Base-by-base conservation (phyloP, 73 alveolate species). In the Effrenium voratum region DNA sequence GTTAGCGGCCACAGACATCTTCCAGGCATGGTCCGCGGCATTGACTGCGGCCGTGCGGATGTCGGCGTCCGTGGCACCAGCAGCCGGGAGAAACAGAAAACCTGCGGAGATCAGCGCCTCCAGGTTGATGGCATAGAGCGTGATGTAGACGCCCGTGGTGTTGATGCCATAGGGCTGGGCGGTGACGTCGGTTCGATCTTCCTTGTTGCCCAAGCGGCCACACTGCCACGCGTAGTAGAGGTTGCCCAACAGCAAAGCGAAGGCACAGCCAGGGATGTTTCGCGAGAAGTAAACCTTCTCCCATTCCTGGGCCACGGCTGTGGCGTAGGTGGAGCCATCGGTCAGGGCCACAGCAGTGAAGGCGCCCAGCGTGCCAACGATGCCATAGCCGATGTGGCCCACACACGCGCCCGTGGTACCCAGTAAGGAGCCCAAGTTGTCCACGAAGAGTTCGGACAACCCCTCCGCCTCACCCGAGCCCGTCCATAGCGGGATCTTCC, bases 101-200 rank as follows among this genome's bases (percentile, higher is more conserved):
- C 68, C 91, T 30, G 68, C 91, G 4, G 83, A 72, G 47, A 72
- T 72, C 83, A n/a, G 68, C 0, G 94, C 94, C 57, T 59, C 70
- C 50, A 86, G 52, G 22, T 86, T 59, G 82, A 86, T 86, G 66
- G 94, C 94, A 46, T 36, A 86, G 81, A 86, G 68, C 26, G 94
- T 86, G 94, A 86, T 86, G 94, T 60, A 86, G 32, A 60, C 88
- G 50, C 97, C 97, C 32, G 97, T 66, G 88, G 97, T 90, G 76
- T 66, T 70, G 97, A 90, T 90, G 87, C 97, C 97, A n/a, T 90
- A 90, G 10, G 97, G 97, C 59, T 90, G 97, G 3, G 97, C 97
- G 6, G 88, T 68, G 45, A 72, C 87, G 81, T 90, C 97, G 19
- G 45, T 72, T 32, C 87, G 85, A 57, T 49, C 70, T 19, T 66